Evolutionary conservation across 805 yeast species (phyloP).

Genomic region (Kodamaea hsintzibuensis): DNA sequence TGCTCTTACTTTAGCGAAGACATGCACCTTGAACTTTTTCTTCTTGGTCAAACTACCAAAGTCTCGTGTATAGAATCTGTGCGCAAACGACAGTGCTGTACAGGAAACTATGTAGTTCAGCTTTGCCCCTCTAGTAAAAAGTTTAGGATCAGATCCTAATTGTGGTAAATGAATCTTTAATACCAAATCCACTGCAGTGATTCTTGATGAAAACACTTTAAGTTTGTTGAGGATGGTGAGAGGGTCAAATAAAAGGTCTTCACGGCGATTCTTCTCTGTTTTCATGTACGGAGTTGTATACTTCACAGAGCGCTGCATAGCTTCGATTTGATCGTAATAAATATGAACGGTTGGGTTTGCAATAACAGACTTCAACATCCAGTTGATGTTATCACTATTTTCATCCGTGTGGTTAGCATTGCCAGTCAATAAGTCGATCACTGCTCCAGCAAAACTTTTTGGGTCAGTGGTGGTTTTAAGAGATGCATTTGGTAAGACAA

Average conservation of each 20-base stretch:
- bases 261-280: neutral
- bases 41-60: conserved; percentile 12
- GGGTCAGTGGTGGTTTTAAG: conserved; percentile 22
- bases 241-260: conserved; percentile 4
- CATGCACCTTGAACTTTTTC: conserved; percentile 11
- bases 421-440: conserved; percentile 14
- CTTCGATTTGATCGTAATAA: conserved; percentile 38
- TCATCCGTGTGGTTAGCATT: conserved; percentile 6
- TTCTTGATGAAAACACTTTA: conserved; percentile 20
- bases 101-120: conserved; percentile 25
- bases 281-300: neutral
- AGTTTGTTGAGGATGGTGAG: conserved; percentile 13
- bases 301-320: conserved; percentile 1
- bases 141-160: conserved; percentile 16
- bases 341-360: conserved; percentile 38
- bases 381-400: conserved; percentile 13
- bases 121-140: conserved; percentile 21
- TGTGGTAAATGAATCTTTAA: conserved; percentile 33
- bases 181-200: conserved; percentile 33
- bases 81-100: conserved; percentile 23
- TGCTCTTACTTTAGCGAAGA: conserved; percentile 31
- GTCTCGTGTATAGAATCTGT: conserved; percentile 29
- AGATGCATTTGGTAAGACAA: conserved; percentile 40
- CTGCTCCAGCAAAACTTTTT: conserved; percentile 22
- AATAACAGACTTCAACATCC: conserved; percentile 22